Evolutionary conservation across 306 rosid genomes (phyloP).

Genomic region (Hippophae gyantsensis): DNA sequence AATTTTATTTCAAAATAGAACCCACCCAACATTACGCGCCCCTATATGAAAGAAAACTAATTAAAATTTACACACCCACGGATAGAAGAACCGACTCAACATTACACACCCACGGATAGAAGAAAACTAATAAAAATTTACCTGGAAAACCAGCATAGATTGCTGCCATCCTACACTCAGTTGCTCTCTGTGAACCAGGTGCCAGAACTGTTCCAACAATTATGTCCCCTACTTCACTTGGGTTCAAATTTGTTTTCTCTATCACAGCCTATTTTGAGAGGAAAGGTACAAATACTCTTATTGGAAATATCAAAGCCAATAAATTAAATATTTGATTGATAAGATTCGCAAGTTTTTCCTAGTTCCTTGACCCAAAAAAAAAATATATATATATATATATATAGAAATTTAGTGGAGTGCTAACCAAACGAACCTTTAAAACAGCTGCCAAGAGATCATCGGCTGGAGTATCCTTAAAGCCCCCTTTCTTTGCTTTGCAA

Average conservation of each 20-base stretch:
- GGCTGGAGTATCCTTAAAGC: conserved; percentile 78
- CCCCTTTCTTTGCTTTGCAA: conserved; percentile 80
- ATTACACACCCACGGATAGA: background rate
- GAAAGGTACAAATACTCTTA: background rate
- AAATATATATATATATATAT: no score
- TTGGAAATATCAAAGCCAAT: background rate
- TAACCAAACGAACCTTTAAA: conserved; percentile 45
- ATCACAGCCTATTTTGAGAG: conserved; percentile 51
- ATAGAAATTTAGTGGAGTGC: conserved; percentile 4
- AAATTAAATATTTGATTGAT: background rate
- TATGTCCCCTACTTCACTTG: conserved; percentile 78
- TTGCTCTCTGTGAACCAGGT: conserved; percentile 84
- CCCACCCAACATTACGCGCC: no score
- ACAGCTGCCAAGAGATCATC: conserved; percentile 87
- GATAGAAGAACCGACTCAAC: no score
- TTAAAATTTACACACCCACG: no score
- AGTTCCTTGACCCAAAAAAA: background rate
- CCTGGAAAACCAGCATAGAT: conserved; percentile 92
- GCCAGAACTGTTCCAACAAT: conserved; percentile 84
- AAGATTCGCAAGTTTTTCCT: background rate
- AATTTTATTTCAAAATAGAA: no score
- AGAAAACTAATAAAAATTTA: conserved; percentile 14
- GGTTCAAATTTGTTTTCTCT: conserved; percentile 66
- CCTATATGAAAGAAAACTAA: no score
- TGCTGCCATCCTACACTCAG: conserved; percentile 87